Evolutionary conservation across 2,329 filamentous ascomycete genomes (phyloP).

Genomic region (Hypoxylon sp.): DNA sequence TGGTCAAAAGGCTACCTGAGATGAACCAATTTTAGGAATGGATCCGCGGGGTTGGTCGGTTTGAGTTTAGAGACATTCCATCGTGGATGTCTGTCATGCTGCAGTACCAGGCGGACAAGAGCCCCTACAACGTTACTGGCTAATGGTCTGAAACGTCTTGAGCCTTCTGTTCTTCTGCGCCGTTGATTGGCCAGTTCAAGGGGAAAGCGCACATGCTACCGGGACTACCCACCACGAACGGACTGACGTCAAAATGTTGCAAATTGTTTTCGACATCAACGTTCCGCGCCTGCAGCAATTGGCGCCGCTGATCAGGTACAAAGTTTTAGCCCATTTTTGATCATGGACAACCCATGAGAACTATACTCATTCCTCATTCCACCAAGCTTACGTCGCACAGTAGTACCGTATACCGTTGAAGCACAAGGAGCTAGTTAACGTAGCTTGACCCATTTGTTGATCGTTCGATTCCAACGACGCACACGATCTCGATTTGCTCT

Average conservation of each 20-base stretch:
- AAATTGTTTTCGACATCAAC: conserved; percentile 30
- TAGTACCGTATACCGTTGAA: conserved; percentile 7
- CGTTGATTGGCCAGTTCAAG: conserved; percentile 16
- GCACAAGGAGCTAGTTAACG: conserved; percentile 18
- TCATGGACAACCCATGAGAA: conserved; percentile 14
- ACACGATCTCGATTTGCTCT: conserved; percentile 25
- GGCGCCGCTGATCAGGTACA: conserved; percentile 35
- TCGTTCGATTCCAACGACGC: conserved; percentile 22
- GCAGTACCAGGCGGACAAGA: conserved; percentile 13
- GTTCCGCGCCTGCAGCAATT: conserved; percentile 28
- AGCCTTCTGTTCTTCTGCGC: neutral
- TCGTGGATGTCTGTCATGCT: conserved; percentile 15
- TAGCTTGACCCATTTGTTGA: conserved; percentile 33
- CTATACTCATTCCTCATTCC: conserved; percentile 5
- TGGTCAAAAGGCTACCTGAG: conserved; percentile 20
- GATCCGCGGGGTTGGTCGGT: conserved; percentile 21
- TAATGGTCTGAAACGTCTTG: conserved; percentile 23
- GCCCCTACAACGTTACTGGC: conserved; percentile 20
- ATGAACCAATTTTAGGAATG: conserved; percentile 16
- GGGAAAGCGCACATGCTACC: conserved; percentile 26
- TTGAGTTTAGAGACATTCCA: conserved; percentile 8
- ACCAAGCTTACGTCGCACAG: conserved; percentile 2
- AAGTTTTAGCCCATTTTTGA: neutral
- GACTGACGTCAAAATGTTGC: conserved; percentile 42
- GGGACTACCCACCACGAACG: conserved; percentile 9